Percentiles rank a stretch among this genome's conserved stretches.
Evolutionary conservation across 208 protist species (phyloP).

Genomic region (Angomonas deanei): DNA sequence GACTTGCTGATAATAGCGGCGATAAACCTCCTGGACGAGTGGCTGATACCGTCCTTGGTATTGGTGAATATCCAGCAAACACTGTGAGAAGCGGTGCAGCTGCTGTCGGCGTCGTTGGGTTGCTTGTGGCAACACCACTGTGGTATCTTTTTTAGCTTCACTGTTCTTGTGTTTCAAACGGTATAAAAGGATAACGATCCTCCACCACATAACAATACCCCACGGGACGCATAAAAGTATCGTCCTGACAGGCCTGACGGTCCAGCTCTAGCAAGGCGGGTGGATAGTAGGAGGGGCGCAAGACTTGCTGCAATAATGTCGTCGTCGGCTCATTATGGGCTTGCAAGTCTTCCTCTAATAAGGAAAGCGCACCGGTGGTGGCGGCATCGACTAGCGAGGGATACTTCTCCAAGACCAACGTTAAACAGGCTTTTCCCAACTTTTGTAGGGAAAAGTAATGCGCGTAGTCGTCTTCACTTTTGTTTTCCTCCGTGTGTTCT

Average conservation of each 20-base stretch:
- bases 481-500: background rate
- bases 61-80: background rate
- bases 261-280: background rate
- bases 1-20: background rate
- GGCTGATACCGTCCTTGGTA: background rate
- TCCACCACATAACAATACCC: background rate
- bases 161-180: no score
- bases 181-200: background rate
- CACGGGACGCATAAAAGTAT: background rate
- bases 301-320: background rate
- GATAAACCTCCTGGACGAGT: background rate
- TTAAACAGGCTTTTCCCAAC: background rate
- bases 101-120: background rate
- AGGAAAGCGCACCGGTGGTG: background rate
- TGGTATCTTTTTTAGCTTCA: no score
- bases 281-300: background rate
- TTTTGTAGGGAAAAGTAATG: background rate
- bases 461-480: background rate
- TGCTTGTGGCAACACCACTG: background rate
- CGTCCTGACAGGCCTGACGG: background rate
- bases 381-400: constrained; percentile 2
- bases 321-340: background rate
- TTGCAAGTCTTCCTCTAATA: background rate
- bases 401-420: background rate
- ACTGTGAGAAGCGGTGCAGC: background rate